A percentile compares a stretch with the other conserved stretches of the same genome.
These are phyloP conservation scores for Trichophyton rubrum DNA, from an alignment of 2,329 filamentous ascomycete genomes.

Conservation along the genomic window DNA sequence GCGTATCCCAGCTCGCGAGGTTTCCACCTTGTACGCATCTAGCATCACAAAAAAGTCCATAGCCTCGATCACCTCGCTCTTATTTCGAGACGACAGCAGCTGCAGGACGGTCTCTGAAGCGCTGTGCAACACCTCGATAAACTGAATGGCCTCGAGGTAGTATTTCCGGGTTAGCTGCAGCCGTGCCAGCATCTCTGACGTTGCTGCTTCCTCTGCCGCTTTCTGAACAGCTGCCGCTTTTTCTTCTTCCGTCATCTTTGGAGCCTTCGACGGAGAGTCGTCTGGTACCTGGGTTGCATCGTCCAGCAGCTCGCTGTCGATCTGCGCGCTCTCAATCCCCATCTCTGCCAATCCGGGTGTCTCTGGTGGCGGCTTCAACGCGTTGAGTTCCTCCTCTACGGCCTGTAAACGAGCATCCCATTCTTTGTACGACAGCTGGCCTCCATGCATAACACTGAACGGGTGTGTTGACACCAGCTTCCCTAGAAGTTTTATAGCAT, in stretches of 20 bases:
- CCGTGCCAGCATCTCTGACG: constrained; percentile 75
- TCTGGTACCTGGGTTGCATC: constrained; percentile 71
- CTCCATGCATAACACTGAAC: constrained; percentile 82
- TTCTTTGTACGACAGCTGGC: constrained; percentile 69
- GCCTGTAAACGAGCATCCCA: constrained; percentile 73
- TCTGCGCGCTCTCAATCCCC: constrained; percentile 49
- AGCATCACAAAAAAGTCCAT: constrained; percentile 97
- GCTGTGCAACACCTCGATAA: constrained; percentile 81
- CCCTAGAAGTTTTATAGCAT: constrained; percentile 84
- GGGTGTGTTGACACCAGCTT: constrained; percentile 88
- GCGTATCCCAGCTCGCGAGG: constrained; percentile 81
- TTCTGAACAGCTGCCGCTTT: constrained; percentile 62
- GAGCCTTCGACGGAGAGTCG: constrained; percentile 52
- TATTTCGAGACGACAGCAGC: constrained; percentile 85
- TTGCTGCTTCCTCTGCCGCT: constrained; percentile 74
- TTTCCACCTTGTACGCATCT: constrained; percentile 91
- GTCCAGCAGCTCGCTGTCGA: constrained; percentile 68
- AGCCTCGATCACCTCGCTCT: constrained; percentile 95
- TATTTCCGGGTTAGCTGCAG: constrained; percentile 80
- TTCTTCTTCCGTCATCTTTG: constrained; percentile 65
- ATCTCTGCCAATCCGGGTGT: constrained; percentile 60
- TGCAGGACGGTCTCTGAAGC: constrained; percentile 73
- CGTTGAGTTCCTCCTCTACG: constrained; percentile 69
- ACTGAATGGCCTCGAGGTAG: constrained; percentile 83
- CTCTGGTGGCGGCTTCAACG: constrained; percentile 64